phyloP scores from a whole-genome alignment of 2,329 filamentous ascomycete genomes.

The Pseudogymnoascus sp. region DNA sequence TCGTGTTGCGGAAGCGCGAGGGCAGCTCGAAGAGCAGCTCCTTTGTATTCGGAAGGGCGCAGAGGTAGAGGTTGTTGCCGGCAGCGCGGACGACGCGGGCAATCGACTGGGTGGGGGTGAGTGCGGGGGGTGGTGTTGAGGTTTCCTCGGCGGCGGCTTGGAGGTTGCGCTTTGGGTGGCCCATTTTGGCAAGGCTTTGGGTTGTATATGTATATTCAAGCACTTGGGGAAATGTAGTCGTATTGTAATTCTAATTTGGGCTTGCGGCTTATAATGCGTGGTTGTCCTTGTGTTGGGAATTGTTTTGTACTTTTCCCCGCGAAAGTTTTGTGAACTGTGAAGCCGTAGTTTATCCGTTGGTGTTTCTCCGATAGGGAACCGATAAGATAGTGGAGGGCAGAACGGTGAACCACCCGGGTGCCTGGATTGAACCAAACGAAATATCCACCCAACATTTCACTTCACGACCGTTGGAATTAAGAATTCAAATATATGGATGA shows the following conservation, averaged over 20 bases:
- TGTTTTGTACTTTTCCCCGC: background rate
- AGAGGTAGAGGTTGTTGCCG: conserved; percentile 83
- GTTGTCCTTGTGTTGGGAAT: background rate
- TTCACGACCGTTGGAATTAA: background rate
- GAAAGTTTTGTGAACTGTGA: conserved; percentile 6
- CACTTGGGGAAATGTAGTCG: background rate
- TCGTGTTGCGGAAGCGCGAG: conserved; percentile 77
- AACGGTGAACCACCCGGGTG: conserved; percentile 4
- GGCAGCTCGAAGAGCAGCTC: conserved; percentile 72
- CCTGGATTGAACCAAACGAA: background rate
- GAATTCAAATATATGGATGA: background rate
- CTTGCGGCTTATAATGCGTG: background rate
- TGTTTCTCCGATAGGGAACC: conserved; percentile 6
- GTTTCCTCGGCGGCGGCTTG: conserved; percentile 70
- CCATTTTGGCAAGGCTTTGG: conserved; percentile 41
- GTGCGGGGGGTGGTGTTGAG: conserved; percentile 49
- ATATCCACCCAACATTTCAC: background rate
- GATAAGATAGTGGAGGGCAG: conserved; percentile 2
- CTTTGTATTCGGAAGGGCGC: conserved; percentile 60
- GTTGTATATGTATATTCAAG: background rate
- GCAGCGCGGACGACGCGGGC: conserved; percentile 73
- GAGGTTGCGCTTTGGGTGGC: conserved; percentile 66
- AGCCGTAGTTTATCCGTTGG: conserved; percentile 5
- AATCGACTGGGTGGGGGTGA: conserved; percentile 55
- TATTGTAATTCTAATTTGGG: background rate